Conservation (phyloP, 805 yeast species). For the Kluyveromyces aestuarii region DNA sequence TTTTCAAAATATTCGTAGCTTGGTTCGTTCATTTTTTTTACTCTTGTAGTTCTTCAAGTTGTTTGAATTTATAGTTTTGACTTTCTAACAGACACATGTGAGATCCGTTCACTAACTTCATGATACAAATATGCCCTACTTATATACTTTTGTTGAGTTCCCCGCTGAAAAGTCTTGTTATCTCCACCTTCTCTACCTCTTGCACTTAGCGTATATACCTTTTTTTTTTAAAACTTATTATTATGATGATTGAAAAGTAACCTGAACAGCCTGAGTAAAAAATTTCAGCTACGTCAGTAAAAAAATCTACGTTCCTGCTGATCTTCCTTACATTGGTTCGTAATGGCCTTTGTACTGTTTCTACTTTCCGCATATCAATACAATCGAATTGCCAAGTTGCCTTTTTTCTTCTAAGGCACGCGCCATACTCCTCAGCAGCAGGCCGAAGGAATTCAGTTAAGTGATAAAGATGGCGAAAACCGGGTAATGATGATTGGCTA, state of each 20-base stretch:
- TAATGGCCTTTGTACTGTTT: not conserved
- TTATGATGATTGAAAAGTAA: no score
- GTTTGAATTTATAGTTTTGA: not conserved
- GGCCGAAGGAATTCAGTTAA: constrained; percentile 1
- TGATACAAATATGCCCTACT: not conserved
- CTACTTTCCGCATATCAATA: not conserved
- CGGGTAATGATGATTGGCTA: not conserved
- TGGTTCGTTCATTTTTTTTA: constrained; percentile 10
- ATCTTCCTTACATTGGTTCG: not conserved
- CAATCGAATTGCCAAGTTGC: no score
- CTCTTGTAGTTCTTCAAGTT: not conserved
- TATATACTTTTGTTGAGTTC: constrained; percentile 4
- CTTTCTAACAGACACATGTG: no score
- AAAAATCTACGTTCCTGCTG: no score
- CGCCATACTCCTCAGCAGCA: no score
- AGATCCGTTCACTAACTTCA: no score
- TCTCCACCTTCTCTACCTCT: constrained; percentile 5
- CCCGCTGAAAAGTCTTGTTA: not conserved
- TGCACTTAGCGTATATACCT: constrained; percentile 7
- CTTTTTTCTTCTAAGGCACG: no score
- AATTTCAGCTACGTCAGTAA: no score
- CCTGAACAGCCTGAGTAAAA: no score
- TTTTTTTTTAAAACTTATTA: no score
- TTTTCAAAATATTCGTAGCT: constrained; percentile 42
- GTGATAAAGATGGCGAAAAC: constrained; percentile 8